phyloP scores from a whole-genome alignment of 2,329 filamentous ascomycete genomes.

The Diaporthe citrichinensis region DNA sequence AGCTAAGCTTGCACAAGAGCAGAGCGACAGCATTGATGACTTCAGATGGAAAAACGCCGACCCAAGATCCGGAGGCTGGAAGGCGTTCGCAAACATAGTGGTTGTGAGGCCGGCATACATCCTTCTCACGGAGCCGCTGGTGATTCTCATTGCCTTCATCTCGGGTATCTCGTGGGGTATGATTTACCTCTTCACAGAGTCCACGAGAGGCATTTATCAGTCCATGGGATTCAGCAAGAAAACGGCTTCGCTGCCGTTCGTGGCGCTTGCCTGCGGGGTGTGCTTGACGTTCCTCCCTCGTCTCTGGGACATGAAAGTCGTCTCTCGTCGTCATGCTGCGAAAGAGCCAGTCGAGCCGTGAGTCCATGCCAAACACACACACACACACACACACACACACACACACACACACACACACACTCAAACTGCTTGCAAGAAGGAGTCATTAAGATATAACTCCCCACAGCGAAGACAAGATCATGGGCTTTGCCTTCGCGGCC shows the following conservation, averaged over 20 bases:
- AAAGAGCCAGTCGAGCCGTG: constrained; percentile 44
- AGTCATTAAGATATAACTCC: constrained; percentile 33
- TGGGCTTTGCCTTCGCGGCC: constrained; percentile 60
- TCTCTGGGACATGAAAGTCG: constrained; percentile 53
- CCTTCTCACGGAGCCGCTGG: constrained; percentile 62
- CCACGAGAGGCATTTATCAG: constrained; percentile 56
- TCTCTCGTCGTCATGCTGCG: constrained; percentile 42
- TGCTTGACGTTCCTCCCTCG: constrained; percentile 58
- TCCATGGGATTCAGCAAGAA: constrained; percentile 51
- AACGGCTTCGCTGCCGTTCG: constrained; percentile 56
- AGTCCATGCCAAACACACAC: neutral
- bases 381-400: neutral
- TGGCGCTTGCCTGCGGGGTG: constrained; percentile 57
- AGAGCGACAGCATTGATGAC: constrained; percentile 33
- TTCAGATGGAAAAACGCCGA: constrained; percentile 55
- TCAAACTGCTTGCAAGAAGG: neutral
- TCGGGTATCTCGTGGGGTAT: constrained; percentile 58
- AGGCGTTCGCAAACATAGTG: constrained; percentile 54
- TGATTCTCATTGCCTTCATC: constrained; percentile 59
- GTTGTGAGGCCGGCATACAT: constrained; percentile 58
- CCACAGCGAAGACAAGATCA: constrained; percentile 62
- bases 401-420: neutral
- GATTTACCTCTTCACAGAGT: constrained; percentile 64
- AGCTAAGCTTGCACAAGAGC: constrained; percentile 35
- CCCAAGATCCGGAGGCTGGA: constrained; percentile 48